phyloP scores from a whole-genome alignment of 1,284 basidiomycete genomes.

The Mrakiaceae sp. region DNA sequence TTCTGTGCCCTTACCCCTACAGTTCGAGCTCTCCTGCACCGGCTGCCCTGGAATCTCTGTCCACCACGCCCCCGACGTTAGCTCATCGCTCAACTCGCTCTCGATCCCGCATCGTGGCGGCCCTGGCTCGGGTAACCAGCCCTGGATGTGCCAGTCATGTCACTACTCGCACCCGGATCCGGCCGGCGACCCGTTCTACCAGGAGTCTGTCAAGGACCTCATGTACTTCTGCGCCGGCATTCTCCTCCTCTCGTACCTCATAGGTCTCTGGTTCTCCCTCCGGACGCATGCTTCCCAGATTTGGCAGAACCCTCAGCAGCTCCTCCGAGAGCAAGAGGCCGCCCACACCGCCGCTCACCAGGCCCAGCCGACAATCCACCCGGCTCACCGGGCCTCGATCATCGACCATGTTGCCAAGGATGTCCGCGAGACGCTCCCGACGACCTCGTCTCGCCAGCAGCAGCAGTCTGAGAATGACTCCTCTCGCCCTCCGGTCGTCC shows the following conservation, averaged over 20 bases:
- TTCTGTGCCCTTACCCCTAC: slow-evolving; percentile 15
- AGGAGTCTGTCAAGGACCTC: slow-evolving; percentile 79
- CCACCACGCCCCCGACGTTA: slow-evolving; percentile 9
- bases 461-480: slow-evolving; percentile 13
- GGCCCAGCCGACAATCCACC: slow-evolving; percentile 28
- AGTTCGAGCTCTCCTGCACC: slow-evolving; percentile 89
- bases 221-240: slow-evolving; percentile 91
- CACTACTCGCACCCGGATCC: slow-evolving; percentile 94
- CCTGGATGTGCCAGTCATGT: slow-evolving; percentile 84
- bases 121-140: slow-evolving; percentile 27
- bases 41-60: slow-evolving; percentile 55
- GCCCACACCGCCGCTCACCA: slow-evolving; percentile 34
- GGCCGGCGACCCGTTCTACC: slow-evolving; percentile 88
- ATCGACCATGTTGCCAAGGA: slow-evolving; percentile 24
- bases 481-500: not conserved
- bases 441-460: slow-evolving; percentile 21
- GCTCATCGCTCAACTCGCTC: not conserved
- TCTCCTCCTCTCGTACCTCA: slow-evolving; percentile 88
- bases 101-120: slow-evolving; percentile 28
- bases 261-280: slow-evolving; percentile 97
- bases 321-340: slow-evolving; percentile 54
- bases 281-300: slow-evolving; percentile 97
- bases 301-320: slow-evolving; percentile 92
- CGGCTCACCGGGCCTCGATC: slow-evolving; percentile 51
- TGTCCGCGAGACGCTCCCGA: not conserved